These are phyloP conservation scores for Arabidopsis hybrid DNA, from an alignment of 441 rosid species.

Conservation along the genomic window DNA sequence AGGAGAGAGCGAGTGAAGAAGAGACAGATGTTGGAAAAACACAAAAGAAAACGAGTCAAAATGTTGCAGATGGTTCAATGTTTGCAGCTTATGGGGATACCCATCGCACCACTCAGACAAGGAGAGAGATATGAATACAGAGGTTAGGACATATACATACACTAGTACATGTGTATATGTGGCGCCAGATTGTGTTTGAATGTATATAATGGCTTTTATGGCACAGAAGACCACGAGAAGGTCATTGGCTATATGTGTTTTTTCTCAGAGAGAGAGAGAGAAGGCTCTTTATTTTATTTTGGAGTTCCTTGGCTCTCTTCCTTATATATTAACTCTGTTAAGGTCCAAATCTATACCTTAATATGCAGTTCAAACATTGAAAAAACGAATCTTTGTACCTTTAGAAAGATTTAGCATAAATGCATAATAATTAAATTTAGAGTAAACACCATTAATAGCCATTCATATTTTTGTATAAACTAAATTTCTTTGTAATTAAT, in stretches of 20 bases:
- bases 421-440: neutral
- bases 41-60: constrained; percentile 45
- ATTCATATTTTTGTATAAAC: neutral
- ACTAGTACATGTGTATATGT: constrained; percentile 6
- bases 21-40: constrained; percentile 61
- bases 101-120: constrained; percentile 53
- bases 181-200: constrained; percentile 46
- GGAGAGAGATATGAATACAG: constrained; percentile 34
- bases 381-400: neutral
- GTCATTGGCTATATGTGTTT: constrained; percentile 36
- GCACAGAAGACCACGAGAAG: constrained; percentile 50
- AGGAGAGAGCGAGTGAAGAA: constrained; percentile 40
- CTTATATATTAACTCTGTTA: neutral
- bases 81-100: constrained; percentile 53
- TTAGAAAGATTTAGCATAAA: neutral
- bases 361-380: neutral
- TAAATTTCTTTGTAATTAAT: neutral
- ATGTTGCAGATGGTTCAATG: constrained; percentile 44
- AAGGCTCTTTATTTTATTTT: constrained; percentile 22
- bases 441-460: neutral
- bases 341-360: neutral
- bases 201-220: constrained; percentile 35
- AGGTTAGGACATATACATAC: constrained; percentile 10
- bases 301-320: constrained; percentile 8
- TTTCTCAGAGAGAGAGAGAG: constrained; percentile 19